Evolutionary conservation across 768 basidiomycete genomes (phyloP), one percentile per base, ranked within the genome.

Genomic region (Amylocystis lapponica): DNA sequence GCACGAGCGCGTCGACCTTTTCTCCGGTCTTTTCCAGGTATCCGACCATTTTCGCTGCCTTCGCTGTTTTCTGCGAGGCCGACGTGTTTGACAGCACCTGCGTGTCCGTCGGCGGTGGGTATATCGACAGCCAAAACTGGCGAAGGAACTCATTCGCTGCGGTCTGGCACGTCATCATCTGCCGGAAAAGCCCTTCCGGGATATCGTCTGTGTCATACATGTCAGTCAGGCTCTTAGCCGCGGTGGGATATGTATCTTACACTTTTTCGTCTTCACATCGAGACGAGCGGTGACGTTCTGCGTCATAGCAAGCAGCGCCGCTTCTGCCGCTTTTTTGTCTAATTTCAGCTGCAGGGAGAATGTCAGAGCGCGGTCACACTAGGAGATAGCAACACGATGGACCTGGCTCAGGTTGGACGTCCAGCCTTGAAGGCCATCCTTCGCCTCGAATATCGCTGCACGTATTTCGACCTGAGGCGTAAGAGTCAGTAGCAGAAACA

Each of bases 121-220:
- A 86, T 38, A 87, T 76, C 2, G 91, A 78, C 2, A 83, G 75
- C 93, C 94, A 98, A 60, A 92, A 97, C 60, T 98, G 96, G 22
- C 95, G 82, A 12, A 99, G 71, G 61, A 98, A 96, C 59, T 99
- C 96, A 56, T 91, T 93, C 10, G 94, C 85, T 3, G 94, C 86
- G 1, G 90, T 90, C 57, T 96, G 92, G 56, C 88, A 91, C 0
- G 86, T 86, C 14, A 78, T 81, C 78, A 97, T 85, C 65, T 92
- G 83, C 43, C 79, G 72, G 54, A 89, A 81, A 29, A 95, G 68
- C 2, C 71, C 73, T 38, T 86, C 79, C 1, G 92, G 88, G 26
- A 99, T 80, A 30, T 87, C 83, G 47, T 78, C 91, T 95, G 33
- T 14, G 42, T 14, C 7, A 40, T 20, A 43, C 14, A 27, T 27